Percentiles rank a stretch among this genome's conserved stretches.
Conservation (phyloP, 2,329 filamentous ascomycete species). For the Xylaria arbuscula region DNA sequence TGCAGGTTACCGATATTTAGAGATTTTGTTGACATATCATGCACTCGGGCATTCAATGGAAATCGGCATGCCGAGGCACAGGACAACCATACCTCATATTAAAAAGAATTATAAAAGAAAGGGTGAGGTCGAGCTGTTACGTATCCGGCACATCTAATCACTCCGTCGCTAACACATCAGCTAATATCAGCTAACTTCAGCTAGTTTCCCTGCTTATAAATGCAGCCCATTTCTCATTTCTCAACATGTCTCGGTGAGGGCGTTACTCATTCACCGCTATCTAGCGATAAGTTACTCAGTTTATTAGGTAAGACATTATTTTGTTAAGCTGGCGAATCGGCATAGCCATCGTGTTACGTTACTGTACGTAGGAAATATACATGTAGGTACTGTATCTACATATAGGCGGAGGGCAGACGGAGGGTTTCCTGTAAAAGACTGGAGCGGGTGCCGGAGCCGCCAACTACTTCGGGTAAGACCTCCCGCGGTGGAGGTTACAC, state of each 20-base stretch:
- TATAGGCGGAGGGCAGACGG: not conserved
- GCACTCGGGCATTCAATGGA: not conserved
- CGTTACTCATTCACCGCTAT: not conserved
- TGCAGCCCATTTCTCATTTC: not conserved
- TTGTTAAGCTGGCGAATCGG: not conserved
- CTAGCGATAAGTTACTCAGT: no score
- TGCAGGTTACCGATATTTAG: not conserved
- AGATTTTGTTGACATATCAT: not conserved
- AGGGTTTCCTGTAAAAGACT: not conserved
- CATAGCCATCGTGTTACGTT: no score
- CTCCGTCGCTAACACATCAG: not conserved
- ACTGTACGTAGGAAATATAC: no score
- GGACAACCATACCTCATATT: not conserved
- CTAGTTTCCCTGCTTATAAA: slow-evolving; percentile 23
- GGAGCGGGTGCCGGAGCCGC: slow-evolving; percentile 7
- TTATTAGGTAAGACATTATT: no score
- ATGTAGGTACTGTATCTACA: no score
- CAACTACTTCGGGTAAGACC: slow-evolving; percentile 30
- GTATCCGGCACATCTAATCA: slow-evolving; percentile 18
- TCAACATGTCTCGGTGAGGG: not conserved
- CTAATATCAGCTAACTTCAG: not conserved
- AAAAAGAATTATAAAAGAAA: not conserved
- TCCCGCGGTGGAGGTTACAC: slow-evolving; percentile 8
- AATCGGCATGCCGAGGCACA: not conserved
- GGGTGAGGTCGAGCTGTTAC: not conserved